Evolutionary conservation across 2,329 filamentous ascomycete species (phyloP).

Genomic region (Tricladium varicosporioides): DNA sequence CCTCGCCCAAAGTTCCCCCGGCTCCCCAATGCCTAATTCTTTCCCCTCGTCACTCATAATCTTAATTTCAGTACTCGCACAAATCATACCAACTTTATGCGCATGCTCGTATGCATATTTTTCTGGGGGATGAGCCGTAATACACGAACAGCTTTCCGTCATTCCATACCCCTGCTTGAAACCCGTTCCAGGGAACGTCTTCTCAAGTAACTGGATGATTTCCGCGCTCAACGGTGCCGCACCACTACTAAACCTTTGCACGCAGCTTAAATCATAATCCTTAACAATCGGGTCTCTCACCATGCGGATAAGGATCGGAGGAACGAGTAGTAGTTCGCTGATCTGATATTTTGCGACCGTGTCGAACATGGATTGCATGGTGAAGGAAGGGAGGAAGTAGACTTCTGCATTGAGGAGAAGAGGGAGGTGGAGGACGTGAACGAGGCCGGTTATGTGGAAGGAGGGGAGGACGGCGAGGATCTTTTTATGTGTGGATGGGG

Average conservation of each 20-base stretch:
- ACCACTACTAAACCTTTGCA: conserved; percentile 42
- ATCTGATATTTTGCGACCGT: conserved; percentile 67
- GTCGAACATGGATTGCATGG: conserved; percentile 56
- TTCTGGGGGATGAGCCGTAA: conserved; percentile 57
- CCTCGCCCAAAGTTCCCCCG: conserved; percentile 61
- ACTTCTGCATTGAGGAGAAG: conserved; percentile 64
- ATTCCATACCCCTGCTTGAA: conserved; percentile 54
- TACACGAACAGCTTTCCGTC: conserved; percentile 59
- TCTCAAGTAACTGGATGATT: conserved; percentile 38
- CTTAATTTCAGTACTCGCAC: conserved; percentile 58
- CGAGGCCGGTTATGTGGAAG: conserved; percentile 58
- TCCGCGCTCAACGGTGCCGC: conserved; percentile 46
- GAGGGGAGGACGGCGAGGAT: conserved; percentile 64
- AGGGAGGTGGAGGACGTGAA: conserved; percentile 62
- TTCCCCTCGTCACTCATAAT: conserved; percentile 55
- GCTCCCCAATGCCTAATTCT: conserved; percentile 50
- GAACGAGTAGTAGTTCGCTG: conserved; percentile 65
- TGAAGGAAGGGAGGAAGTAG: conserved; percentile 62
- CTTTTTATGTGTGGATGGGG: conserved; percentile 55
- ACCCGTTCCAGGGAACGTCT: conserved; percentile 40
- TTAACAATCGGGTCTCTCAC: conserved; percentile 21
- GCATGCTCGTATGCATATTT: conserved; percentile 57
- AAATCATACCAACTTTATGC: conserved; percentile 52
- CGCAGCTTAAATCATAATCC: conserved; percentile 54
- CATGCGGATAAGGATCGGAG: conserved; percentile 71